These are phyloP conservation scores for Fusarium begoniae DNA, from an alignment of 2,329 filamentous ascomycete species.

Conservation along the genomic window DNA sequence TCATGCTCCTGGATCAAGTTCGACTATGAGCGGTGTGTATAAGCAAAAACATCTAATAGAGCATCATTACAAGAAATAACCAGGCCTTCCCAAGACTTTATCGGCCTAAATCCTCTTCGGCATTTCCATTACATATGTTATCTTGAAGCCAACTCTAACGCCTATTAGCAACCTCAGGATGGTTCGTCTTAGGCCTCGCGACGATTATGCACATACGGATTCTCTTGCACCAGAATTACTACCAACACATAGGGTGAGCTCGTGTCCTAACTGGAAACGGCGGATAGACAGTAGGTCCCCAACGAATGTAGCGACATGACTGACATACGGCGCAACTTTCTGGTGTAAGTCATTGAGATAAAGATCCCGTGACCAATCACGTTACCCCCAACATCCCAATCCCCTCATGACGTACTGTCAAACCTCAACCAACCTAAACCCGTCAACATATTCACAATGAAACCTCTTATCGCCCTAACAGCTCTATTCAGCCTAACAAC, in stretches of 20 bases:
- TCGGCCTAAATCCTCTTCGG: background rate
- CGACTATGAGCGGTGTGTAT: accelerated
- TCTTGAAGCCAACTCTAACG: background rate
- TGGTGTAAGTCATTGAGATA: background rate
- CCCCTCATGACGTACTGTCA: slow-evolving; percentile 29
- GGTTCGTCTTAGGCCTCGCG: background rate
- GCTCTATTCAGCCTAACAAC: slow-evolving; percentile 23
- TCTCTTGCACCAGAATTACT: background rate
- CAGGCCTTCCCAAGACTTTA: accelerated
- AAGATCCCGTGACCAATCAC: slow-evolving; percentile 26
- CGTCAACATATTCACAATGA: slow-evolving; percentile 29
- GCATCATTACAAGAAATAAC: background rate
- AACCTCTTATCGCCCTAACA: slow-evolving; percentile 30
- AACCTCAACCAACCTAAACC: background rate
- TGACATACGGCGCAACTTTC: background rate
- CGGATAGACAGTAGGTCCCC: too few species aligned
- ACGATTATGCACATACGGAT: accelerated
- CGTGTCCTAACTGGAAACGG: accelerated
- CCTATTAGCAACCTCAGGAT: background rate
- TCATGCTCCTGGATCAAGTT: accelerated
- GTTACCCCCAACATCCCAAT: slow-evolving; percentile 10
- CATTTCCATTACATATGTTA: background rate
- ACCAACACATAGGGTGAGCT: too few species aligned
- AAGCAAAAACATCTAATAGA: background rate
- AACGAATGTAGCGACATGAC: background rate